Evolutionary conservation across 116 monocot genomes (phyloP), one percentile per base, ranked within the genome.

Genomic region (Dioscorea cayenensis): DNA sequence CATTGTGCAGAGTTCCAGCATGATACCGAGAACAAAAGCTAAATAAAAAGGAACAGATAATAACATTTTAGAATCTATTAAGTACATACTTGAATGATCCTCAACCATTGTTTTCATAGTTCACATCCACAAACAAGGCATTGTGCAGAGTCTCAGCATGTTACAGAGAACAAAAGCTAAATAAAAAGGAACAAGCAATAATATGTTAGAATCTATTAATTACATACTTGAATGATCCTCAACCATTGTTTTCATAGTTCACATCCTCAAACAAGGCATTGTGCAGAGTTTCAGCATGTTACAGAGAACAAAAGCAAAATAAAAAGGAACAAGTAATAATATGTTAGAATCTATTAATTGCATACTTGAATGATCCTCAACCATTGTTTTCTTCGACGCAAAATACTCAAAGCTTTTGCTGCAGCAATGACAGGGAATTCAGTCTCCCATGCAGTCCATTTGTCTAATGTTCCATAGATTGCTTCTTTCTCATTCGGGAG

Each of bases 371-470:
- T 94, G 64, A 99, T 82, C 43, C 82, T 83, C 36, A 84, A 63
- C 99, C 94, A 94, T 52, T 91, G 85, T 13, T 49, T 72, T 68
- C 76, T 76, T 36, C 77, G 85, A 32, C 91, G 75, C 77, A 99
- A 43, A 72, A 91, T 91, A 59, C 77, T 82, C 60, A 99, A 80
- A 69, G 94, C 86, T 83, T 94, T 99, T 75, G 99, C 87, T 63
- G 88, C 84, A 28, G 94, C 89, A 76, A 99, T 79, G 71, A 94
- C 77, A 55, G 99, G 99, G 55, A 99, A 99, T 71, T 99, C 94
- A 28, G 82, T 79, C 65, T 94, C 94, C 84, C 82, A 94, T 63
- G 94, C 99, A 59, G 81, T 74, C 94, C 99, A 99, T 64, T 87
- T 91, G 72, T 99, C 91, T 63, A 91, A 72, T 70, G 87, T 85